phyloP scores from a whole-genome alignment of 1,284 basidiomycete genomes.

The Somion occarium region DNA sequence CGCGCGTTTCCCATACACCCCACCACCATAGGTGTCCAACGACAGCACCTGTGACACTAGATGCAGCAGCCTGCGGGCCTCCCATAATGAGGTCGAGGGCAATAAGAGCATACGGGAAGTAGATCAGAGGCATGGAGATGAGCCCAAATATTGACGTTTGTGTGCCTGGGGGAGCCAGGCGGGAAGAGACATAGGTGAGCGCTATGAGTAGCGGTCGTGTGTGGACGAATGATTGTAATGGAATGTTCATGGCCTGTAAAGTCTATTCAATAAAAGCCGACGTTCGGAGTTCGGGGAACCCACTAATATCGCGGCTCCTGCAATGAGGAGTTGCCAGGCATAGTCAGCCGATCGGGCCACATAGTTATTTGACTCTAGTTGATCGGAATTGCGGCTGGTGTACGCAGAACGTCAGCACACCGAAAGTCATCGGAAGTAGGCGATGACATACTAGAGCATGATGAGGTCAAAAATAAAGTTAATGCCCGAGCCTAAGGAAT shows the following conservation, averaged over 20 bases:
- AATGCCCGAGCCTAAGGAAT: slow-evolving; percentile 48
- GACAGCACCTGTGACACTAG: slow-evolving; percentile 63
- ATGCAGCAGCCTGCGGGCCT: slow-evolving; percentile 55
- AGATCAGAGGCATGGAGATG: slow-evolving; percentile 63
- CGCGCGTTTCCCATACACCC: slow-evolving; percentile 44
- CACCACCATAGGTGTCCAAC: slow-evolving; percentile 81
- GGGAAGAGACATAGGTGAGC: slow-evolving; percentile 64
- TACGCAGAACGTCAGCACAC: no score
- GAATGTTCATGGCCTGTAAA: slow-evolving; percentile 55
- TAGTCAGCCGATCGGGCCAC: slow-evolving; percentile 60
- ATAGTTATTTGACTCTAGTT: slow-evolving; percentile 64
- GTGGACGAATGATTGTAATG: slow-evolving; percentile 55
- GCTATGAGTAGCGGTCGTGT: slow-evolving; percentile 65
- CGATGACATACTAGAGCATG: slow-evolving; percentile 69
- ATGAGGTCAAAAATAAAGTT: slow-evolving; percentile 68
- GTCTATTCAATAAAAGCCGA: background rate
- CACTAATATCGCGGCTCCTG: slow-evolving; percentile 56
- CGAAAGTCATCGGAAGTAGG: background rate
- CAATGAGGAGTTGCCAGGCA: slow-evolving; percentile 67
- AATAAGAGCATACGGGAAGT: slow-evolving; percentile 75
- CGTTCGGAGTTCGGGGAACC: slow-evolving; percentile 21
- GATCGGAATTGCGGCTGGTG: slow-evolving; percentile 55
- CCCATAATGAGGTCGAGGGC: slow-evolving; percentile 65
- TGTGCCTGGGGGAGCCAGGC: slow-evolving; percentile 59
- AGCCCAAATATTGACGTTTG: slow-evolving; percentile 75